Evolutionary conservation across 202 grass and related monocot genomes (phyloP), one percentile per base, ranked within the genome.

Genomic region (Zoysia matrella): DNA sequence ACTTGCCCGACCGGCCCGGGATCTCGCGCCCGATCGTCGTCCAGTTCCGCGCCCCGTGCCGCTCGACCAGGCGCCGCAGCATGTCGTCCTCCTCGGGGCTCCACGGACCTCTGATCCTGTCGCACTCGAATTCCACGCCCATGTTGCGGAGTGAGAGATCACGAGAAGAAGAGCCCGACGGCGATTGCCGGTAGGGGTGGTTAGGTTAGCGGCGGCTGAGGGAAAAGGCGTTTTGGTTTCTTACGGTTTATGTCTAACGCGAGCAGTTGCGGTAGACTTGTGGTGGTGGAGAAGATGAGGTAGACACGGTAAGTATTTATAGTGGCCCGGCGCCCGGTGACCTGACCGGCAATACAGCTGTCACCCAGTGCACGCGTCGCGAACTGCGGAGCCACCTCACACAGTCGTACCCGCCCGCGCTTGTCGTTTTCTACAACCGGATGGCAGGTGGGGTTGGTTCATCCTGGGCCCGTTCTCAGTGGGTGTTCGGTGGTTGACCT

Each of bases 1-100:
- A 98, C 80, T 98, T 98, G 49, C 96, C 96, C 2, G 92, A 95
- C 40, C 96, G 60, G 0, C 96, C 96, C 0, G 91, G 96, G 48
- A 98, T 92, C 46, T 89, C 84, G 47, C 90, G 90, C 39, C 96
- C 94, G 64, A 98, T 95, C 60, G 92, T 70, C 74, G 96, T 95
- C 96, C 96, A 98, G 87, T 95, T 98, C 9, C 93, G 70, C 73
- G 96, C 82, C 8, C 96, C 92, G 76, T 98, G 96, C 18, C 62
- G 82, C 56, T 90, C 89, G 69, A 98, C 96, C 5, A 98, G 85
- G 41, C 64, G 80, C 71, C 89, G 92, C 22, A 22, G 22, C 22
- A 22, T 22, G 22, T 22, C 22, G 22, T 22, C 22, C 22, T 22
- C 22, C 22, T 18, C 95, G 87, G 22, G 22, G 22, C 22, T 22